Percentiles rank a stretch among this genome's conserved stretches.
Evolutionary conservation across 495 filamentous ascomycete genomes (phyloP).

Genomic region (Jackrogersella multiformis): DNA sequence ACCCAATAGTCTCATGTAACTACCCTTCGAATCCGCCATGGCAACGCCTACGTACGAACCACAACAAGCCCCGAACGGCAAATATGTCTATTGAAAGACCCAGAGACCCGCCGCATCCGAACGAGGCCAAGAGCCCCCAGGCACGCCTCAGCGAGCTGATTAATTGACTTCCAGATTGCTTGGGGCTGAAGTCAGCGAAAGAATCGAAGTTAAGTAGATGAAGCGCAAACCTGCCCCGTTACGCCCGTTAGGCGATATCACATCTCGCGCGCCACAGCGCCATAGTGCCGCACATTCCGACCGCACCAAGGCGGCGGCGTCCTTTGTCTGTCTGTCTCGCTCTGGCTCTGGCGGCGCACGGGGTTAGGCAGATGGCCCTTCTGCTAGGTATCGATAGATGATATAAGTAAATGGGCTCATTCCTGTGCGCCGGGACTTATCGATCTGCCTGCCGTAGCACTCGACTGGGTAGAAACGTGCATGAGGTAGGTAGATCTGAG

Average conservation of each 20-base stretch:
- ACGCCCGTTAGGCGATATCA: background rate
- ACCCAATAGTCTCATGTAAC: background rate
- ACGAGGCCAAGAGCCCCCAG: background rate
- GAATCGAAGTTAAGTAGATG: background rate
- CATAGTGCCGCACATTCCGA: background rate
- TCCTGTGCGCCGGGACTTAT: background rate
- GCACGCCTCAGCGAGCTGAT: background rate
- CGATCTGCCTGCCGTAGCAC: too few species aligned
- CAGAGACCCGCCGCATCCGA: too few species aligned
- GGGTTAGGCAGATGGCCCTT: background rate
- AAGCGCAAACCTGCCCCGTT: background rate
- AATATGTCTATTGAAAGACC: background rate
- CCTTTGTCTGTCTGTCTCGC: background rate
- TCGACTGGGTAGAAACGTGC: slow-evolving; percentile 2
- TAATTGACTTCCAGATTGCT: background rate
- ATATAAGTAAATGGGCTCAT: background rate
- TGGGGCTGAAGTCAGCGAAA: background rate
- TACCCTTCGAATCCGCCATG: background rate
- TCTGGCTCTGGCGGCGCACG: background rate
- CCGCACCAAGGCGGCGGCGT: background rate
- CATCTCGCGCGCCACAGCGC: background rate
- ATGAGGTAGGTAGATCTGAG: background rate
- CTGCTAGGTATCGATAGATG: slow-evolving; percentile 6
- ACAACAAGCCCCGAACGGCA: slow-evolving; percentile 1
- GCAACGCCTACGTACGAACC: background rate